Evolutionary conservation across 768 basidiomycete genomes (phyloP).

Genomic region (Tylopilus sp.): DNA sequence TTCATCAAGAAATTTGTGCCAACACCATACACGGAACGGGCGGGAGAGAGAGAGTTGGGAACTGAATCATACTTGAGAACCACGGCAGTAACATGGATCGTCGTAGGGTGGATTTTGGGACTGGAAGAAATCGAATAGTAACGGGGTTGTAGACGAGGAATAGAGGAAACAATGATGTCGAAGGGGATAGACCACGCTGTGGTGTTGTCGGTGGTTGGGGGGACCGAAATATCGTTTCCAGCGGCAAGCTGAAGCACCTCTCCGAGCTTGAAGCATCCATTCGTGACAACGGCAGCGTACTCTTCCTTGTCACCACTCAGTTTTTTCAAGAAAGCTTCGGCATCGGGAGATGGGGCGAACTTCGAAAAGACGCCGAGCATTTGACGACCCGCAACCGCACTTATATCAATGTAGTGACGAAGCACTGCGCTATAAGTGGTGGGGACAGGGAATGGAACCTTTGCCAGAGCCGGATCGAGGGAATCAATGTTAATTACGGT

Average conservation of each 20-base stretch:
- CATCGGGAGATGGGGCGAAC: constrained; percentile 80
- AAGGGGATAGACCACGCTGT: constrained; percentile 91
- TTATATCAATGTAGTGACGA: constrained; percentile 96
- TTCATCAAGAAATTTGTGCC: constrained; percentile 96
- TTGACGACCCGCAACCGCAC: constrained; percentile 91
- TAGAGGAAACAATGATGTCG: constrained; percentile 91
- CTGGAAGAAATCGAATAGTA: constrained; percentile 99
- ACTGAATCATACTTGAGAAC: constrained; percentile 89
- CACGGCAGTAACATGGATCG: constrained; percentile 93
- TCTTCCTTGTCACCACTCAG: constrained; percentile 86
- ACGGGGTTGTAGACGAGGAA: constrained; percentile 92
- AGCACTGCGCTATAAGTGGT: constrained; percentile 93
- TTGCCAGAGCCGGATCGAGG: constrained; percentile 96
- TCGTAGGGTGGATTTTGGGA: constrained; percentile 84
- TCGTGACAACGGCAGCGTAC: constrained; percentile 71
- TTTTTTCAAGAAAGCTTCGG: constrained; percentile 67
- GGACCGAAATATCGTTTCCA: constrained; percentile 62
- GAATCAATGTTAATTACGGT: constrained; percentile 89
- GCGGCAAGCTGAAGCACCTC: constrained; percentile 91
- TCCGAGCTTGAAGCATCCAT: constrained; percentile 86
- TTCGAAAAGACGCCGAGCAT: constrained; percentile 83
- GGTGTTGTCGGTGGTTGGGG: constrained; percentile 69
- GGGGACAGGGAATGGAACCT: constrained; percentile 97
- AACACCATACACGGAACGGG: constrained; percentile 81
- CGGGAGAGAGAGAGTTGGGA: constrained; percentile 45